Percentiles rank a stretch among this genome's conserved stretches.
These are phyloP conservation scores for Peltaster fructicola DNA, from an alignment of 2,329 filamentous ascomycete species.

Conservation along the genomic window DNA sequence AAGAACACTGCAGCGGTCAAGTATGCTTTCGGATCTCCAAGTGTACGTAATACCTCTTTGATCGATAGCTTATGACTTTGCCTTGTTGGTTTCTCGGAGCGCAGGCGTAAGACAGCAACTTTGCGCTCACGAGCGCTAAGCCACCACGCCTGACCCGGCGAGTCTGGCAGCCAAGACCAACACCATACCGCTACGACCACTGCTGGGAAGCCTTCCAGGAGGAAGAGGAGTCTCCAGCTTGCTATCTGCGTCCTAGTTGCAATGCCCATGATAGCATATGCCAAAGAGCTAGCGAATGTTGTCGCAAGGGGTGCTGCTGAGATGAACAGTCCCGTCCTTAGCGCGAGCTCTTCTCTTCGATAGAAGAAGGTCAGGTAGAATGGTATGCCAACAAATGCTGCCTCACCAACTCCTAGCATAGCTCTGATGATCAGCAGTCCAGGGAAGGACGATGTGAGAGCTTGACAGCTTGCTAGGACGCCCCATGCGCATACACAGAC, in stretches of 20 bases:
- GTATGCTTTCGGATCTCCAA: constrained; percentile 53
- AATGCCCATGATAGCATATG: constrained; percentile 58
- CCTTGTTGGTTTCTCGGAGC: constrained; percentile 22
- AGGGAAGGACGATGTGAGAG: constrained; percentile 27
- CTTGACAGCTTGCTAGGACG: constrained; percentile 55
- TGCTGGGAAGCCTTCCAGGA: constrained; percentile 72
- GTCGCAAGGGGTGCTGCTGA: constrained; percentile 49
- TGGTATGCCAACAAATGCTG: constrained; percentile 46
- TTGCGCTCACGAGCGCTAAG: constrained; percentile 31
- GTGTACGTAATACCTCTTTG: constrained; percentile 39
- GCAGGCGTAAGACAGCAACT: constrained; percentile 53
- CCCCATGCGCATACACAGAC: constrained; percentile 63
- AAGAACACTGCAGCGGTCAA: constrained; percentile 71
- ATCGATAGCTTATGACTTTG: constrained; percentile 22
- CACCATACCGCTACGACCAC: constrained; percentile 56
- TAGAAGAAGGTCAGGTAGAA: constrained; percentile 50
- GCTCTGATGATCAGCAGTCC: constrained; percentile 44
- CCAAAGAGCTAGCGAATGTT: constrained; percentile 58
- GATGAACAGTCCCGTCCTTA: constrained; percentile 72
- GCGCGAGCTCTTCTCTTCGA: constrained; percentile 54
- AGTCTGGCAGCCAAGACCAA: constrained; percentile 61
- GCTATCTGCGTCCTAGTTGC: constrained; percentile 51
- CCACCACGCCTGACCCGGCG: constrained; percentile 34
- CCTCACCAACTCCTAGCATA: constrained; percentile 39
- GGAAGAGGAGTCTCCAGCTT: constrained; percentile 70